Evolutionary conservation across 177 flowering plant species (phyloP).

Genomic region (Telopea speciosissima): DNA sequence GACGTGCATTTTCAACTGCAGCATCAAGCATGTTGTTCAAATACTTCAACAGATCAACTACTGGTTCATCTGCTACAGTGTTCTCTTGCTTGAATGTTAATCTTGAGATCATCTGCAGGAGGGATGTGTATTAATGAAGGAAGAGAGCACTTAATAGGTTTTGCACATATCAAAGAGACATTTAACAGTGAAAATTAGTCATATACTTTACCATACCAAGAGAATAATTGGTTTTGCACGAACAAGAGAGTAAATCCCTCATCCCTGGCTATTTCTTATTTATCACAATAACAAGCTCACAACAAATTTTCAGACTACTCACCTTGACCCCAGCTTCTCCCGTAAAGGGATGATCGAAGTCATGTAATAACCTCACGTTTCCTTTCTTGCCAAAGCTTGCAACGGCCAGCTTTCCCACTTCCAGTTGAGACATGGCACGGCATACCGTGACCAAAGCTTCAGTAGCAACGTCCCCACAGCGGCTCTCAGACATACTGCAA

Average conservation of each 20-base stretch:
- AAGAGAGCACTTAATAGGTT: too few species aligned
- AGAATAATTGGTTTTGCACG: not conserved
- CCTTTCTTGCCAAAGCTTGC: conserved; percentile 92
- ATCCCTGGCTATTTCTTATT: too few species aligned
- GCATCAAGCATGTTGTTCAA: conserved; percentile 65
- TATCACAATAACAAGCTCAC: not conserved
- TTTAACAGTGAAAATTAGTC: too few species aligned
- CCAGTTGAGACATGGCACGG: conserved; percentile 95
- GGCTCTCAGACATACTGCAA: conserved; percentile 90
- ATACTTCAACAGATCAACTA: conserved; percentile 70
- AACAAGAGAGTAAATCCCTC: too few species aligned
- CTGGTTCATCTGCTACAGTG: conserved; percentile 68
- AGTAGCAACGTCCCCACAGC: conserved; percentile 69
- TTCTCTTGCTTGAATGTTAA: conserved; percentile 92
- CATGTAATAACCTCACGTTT: conserved; percentile 68
- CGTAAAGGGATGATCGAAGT: conserved; percentile 76
- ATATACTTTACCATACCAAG: too few species aligned
- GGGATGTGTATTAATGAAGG: not conserved
- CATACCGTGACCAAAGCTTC: conserved; percentile 94
- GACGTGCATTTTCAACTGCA: conserved; percentile 64
- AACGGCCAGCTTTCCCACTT: conserved; percentile 89
- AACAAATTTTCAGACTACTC: conserved; percentile 10
- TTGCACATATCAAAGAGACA: too few species aligned
- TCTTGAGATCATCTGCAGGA: conserved; percentile 76
- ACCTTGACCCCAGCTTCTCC: conserved; percentile 86